Base-by-base conservation (phyloP, 495 filamentous ascomycete species). In the Podospora fimiseda region DNA sequence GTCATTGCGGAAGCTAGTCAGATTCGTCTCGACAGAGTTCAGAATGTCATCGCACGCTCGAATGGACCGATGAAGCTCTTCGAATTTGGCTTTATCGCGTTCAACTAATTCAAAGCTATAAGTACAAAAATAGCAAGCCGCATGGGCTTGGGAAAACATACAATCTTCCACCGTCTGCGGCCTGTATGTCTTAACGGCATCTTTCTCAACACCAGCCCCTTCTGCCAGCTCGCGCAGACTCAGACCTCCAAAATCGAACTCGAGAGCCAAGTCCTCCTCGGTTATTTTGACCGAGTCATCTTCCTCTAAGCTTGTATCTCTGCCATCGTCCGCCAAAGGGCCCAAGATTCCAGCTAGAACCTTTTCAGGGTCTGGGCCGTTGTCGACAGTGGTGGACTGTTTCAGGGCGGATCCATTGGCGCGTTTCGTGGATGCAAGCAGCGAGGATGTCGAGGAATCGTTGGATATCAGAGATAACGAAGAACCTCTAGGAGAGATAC, bases 1-100 rank as follows among this genome's bases (percentile, higher is more conserved):
- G 65, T 98, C 93, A 45, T 86, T 86, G 69, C 91, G 90, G 61
- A 98, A 98, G 63, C 85, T 89, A 40, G 88, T 87, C 45, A 98
- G 71, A 63, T 96, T 96, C 15, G 80, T 79, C 69, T 98, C 92
- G 43, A 98, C 91, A 1, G 94, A 95, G 63, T 82, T 86, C 38
- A 96, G 81, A 39, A 98, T 89, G 60, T 95, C 87, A 67, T 98
- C 91, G 65, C 93, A 97, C 23, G 88, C 87, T 66, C 78, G 66
- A 56, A 98, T 96, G 7, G 90, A 90, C 48, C 80, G 81, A 65
- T 97, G 93, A 27, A 98, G 76, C 43, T 95, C 90, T 66, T 96
- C 84, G 59, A 95, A 96, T 58, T 87, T 94, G 57, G 87, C 79
- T 60, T 88, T 87, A 48, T 96, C 90, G 62, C 79, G 77, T 63